These are phyloP conservation scores for Nepenthes alata DNA, from an alignment of 179 eudicot genomes.

Conservation along the genomic window DNA sequence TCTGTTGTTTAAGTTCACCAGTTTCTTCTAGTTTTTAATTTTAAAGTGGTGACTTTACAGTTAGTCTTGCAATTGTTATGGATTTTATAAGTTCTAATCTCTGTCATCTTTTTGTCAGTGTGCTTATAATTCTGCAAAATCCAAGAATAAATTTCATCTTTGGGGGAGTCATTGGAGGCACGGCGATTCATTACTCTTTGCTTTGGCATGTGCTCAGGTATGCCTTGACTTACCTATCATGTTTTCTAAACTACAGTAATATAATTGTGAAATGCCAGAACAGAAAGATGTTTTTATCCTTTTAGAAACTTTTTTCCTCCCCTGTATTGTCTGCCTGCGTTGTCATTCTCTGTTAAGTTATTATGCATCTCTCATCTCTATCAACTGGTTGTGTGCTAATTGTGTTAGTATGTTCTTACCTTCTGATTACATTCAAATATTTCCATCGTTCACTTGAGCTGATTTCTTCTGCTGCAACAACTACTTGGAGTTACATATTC, in stretches of 20 bases:
- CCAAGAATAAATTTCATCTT: conserved; percentile 83
- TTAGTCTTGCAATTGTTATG: not conserved
- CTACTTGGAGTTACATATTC: too few species aligned
- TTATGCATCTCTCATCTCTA: too few species aligned
- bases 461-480: too few species aligned
- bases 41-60: not conserved
- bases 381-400: too few species aligned
- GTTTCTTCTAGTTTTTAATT: not conserved
- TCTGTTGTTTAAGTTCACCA: not conserved
- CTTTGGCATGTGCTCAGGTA: conserved; percentile 94
- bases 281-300: not conserved
- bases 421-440: too few species aligned
- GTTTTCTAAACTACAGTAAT: not conserved
- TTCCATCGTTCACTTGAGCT: too few species aligned
- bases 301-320: too few species aligned
- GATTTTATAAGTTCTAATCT: not conserved
- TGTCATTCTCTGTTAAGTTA: too few species aligned
- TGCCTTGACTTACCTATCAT: conserved; percentile 4
- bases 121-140: conserved; percentile 92
- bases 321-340: too few species aligned
- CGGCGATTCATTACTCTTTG: conserved; percentile 89
- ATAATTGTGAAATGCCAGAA: not conserved
- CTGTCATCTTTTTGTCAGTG: conserved; percentile 38
- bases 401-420: too few species aligned
- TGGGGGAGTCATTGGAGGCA: conserved; percentile 97